Evolutionary conservation across 768 basidiomycete genomes (phyloP).

Genomic region (Mycena vulgaris): DNA sequence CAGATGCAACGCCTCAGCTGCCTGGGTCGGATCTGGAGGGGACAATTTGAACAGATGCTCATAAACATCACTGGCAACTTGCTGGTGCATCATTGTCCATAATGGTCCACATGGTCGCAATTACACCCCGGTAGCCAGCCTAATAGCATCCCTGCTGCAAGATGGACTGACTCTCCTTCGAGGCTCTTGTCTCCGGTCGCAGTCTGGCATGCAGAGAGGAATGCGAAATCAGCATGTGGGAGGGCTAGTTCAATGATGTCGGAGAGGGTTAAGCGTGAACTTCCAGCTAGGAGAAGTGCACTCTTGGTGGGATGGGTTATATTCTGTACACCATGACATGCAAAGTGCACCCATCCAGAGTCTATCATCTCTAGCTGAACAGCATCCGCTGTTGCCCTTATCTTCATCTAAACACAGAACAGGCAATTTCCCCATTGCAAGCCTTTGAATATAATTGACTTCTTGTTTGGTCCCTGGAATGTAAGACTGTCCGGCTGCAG

Average conservation of each 20-base stretch:
- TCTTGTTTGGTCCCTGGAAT: not conserved
- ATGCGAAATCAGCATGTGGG: constrained; percentile 52
- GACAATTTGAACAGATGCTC: constrained; percentile 34
- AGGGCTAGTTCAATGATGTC: constrained; percentile 28
- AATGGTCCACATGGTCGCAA: no score
- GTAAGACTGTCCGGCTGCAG: not conserved
- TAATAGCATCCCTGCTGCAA: constrained; percentile 59
- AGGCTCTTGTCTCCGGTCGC: constrained; percentile 50
- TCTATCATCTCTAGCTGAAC: no score
- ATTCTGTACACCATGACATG: no score
- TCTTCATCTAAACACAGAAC: not conserved
- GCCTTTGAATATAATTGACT: not conserved
- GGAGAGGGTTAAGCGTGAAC: no score
- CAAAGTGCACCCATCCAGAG: no score
- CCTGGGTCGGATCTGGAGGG: constrained; percentile 14
- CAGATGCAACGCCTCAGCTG: not conserved
- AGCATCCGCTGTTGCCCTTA: not conserved
- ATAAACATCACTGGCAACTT: constrained; percentile 52
- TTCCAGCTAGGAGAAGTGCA: no score
- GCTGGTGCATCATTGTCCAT: constrained; percentile 49
- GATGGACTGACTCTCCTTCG: constrained; percentile 51
- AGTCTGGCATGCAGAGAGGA: constrained; percentile 65
- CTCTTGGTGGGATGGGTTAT: no score
- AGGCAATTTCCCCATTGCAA: not conserved
- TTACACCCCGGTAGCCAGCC: constrained; percentile 50